Evolutionary conservation across 441 rosid species (phyloP), one percentile per base, ranked within the genome.

Genomic region (Pelargonium fulgidum): DNA sequence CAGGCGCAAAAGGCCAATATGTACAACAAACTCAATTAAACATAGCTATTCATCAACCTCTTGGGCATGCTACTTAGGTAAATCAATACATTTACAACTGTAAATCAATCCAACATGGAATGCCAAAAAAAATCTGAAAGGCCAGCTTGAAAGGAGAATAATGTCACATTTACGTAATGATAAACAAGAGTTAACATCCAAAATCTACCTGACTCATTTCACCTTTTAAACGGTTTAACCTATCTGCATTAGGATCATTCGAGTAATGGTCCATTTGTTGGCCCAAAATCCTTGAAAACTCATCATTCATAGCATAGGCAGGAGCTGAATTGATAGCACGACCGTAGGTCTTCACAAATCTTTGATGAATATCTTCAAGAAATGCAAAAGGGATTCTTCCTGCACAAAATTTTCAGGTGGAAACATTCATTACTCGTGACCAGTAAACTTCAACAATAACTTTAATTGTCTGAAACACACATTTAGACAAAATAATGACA

Each of bases 231-330:
- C 99, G 83, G 71, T 87, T 87, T 16, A 93, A 82, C 82, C 90
- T 81, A 69, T 93, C 97, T 0, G 96, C 95, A 82, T 88, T 89
- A 1, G 96, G 97, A 71, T 93, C 96, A 64, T 66, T 84, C 0
- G 99, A 82, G 76, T 80, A 91, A 73, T 79, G 87, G 59, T 89
- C 95, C 91, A 91, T 88, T 68, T 93, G 96, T 76, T 88, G 96
- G 80, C 89, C 87, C 71, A 93, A 42, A 72, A 91, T 89, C 83
- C 99, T 86, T 9, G 99, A 91, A 66, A 91, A 91, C 17, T 91
- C 99, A 77, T 88, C 97, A 66, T 93, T 89, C 99, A 93, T 91
- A 44, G 85, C 90, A 77, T 89, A 93, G 61, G 97, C 92, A 72
- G 77, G 90, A 16, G 99, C 96, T 12, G 92, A 78, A 72, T 82